Evolutionary conservation across 2,329 filamentous ascomycete species (phyloP).

Genomic region (Nemania bipapillata): DNA sequence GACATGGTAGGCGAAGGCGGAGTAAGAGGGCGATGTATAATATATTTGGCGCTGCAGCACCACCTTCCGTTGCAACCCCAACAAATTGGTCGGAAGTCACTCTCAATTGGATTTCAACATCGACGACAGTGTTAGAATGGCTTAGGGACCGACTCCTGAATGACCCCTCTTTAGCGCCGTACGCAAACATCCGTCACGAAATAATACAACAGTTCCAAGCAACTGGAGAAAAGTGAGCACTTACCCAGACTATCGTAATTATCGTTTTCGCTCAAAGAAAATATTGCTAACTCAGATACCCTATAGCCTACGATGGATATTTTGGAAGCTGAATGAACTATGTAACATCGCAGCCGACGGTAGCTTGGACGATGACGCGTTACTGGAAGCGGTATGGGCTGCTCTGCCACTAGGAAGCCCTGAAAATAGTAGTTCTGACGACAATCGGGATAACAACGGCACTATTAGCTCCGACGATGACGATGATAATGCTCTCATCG

Average conservation of each 20-base stretch:
- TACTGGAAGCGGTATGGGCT: not conserved
- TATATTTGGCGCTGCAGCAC: not conserved
- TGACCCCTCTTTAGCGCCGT: constrained; percentile 4
- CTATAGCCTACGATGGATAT: constrained; percentile 25
- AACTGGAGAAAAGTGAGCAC: constrained; percentile 5
- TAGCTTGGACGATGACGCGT: not conserved
- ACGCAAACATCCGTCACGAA: not conserved
- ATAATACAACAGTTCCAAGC: not conserved
- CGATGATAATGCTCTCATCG: not conserved
- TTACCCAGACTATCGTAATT: not conserved
- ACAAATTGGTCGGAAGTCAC: constrained; percentile 16
- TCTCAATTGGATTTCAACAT: not conserved
- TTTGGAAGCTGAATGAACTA: constrained; percentile 14
- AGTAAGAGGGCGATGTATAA: not conserved
- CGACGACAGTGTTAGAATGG: constrained; percentile 18
- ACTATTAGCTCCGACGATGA: not conserved
- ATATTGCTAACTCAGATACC: not conserved
- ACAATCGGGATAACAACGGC: not conserved
- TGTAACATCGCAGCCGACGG: not conserved
- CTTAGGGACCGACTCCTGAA: constrained; percentile 13
- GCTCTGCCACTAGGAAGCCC: no score
- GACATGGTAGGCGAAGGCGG: not conserved
- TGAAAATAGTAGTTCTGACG: no score
- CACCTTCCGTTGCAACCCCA: not conserved
- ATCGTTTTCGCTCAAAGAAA: not conserved